These are phyloP conservation scores for Prunus yedoensis DNA, from an alignment of 331 rosid species.

Conservation along the genomic window DNA sequence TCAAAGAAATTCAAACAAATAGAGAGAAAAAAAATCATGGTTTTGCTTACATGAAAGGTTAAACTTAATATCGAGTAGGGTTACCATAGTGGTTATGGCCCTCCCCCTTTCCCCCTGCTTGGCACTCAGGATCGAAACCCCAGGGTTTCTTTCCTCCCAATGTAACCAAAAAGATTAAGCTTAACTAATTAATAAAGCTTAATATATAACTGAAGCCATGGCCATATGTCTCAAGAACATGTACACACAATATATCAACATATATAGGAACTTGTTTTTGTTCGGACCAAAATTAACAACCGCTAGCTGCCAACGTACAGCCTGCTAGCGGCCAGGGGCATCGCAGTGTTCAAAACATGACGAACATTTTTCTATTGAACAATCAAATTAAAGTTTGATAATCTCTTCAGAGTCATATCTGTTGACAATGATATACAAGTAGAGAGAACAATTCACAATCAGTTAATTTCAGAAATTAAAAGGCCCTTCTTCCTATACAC, in stretches of 20 bases:
- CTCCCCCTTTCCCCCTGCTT: no score
- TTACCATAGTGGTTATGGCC: no score
- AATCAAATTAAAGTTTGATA: slow-evolving; percentile 4
- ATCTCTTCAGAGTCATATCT: not conserved
- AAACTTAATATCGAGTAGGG: no score
- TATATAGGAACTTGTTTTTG: not conserved
- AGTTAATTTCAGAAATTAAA: slow-evolving; percentile 14
- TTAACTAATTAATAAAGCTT: no score
- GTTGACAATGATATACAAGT: slow-evolving; percentile 1
- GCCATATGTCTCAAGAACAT: slow-evolving; percentile 1
- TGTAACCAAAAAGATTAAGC: no score
- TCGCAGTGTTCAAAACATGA: no score
- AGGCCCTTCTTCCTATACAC: slow-evolving; percentile 19
- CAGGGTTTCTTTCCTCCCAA: no score
- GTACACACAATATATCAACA: not conserved
- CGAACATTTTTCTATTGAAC: not conserved
- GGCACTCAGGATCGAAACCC: no score
- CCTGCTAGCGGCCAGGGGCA: no score
- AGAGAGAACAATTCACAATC: not conserved
- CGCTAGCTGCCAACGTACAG: no score
- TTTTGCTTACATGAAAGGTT: not conserved
- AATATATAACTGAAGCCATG: not conserved
- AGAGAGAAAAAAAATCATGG: not conserved
- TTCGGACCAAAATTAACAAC: no score
- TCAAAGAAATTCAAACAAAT: not conserved